Percentiles rank a stretch among this genome's conserved stretches.
These are phyloP conservation scores for Aspergillus ustus DNA, from an alignment of 2,329 filamentous ascomycete species.

Conservation along the genomic window DNA sequence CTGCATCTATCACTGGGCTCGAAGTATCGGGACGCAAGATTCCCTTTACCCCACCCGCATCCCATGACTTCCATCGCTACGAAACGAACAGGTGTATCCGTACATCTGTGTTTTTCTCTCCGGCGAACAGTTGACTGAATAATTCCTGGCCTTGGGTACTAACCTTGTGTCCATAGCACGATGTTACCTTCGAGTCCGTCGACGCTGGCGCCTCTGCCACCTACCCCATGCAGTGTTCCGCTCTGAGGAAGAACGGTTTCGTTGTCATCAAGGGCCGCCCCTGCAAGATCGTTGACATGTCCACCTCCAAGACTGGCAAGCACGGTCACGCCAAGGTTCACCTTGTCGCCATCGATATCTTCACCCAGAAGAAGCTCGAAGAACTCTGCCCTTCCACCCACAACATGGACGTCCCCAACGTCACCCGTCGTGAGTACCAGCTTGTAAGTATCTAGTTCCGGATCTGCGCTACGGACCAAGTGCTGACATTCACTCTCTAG, in stretches of 20 bases:
- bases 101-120: neutral
- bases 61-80: conserved; percentile 20
- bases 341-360: conserved; percentile 97
- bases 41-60: conserved; percentile 18
- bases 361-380: conserved; percentile 99
- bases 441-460: conserved; percentile 68
- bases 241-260: conserved; percentile 98
- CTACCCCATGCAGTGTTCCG: conserved; percentile 99
- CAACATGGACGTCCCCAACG: conserved; percentile 87
- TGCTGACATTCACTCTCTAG: conserved; percentile 51
- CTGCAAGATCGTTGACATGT: conserved; percentile 99
- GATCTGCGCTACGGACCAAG: neutral
- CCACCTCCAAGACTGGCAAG: conserved; percentile 99
- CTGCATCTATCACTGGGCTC: conserved; percentile 30
- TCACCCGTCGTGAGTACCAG: conserved; percentile 87
- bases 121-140: neutral
- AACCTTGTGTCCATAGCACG: conserved; percentile 56
- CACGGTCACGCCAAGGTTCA: conserved; percentile 99
- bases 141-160: conserved; percentile 7
- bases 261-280: conserved; percentile 98
- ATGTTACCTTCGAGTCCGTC: conserved; percentile 85
- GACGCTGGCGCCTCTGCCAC: conserved; percentile 95
- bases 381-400: conserved; percentile 97
- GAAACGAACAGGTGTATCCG: conserved; percentile 9
- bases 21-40: conserved; percentile 33